A percentile compares a stretch with the other conserved stretches of the same genome.
Conservation (phyloP, 148 eudicot genomes). For the Amaranthus palmeri region DNA sequence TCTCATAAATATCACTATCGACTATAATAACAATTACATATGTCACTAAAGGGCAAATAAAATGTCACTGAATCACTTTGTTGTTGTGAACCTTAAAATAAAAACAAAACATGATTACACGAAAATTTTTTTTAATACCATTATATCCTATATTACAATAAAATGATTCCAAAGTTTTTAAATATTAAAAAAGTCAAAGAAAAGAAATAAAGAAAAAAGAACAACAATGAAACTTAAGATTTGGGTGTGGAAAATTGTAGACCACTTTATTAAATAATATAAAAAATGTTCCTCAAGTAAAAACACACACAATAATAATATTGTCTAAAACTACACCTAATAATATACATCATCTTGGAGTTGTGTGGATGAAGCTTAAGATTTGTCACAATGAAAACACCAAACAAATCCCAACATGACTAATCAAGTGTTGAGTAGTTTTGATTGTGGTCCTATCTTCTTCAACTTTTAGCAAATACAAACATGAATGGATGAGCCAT, state of each 20-base stretch:
- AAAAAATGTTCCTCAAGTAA: neutral
- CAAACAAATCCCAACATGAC: neutral
- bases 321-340: neutral
- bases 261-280: neutral
- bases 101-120: too few species aligned
- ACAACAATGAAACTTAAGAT: neutral
- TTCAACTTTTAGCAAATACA: constrained; percentile 4
- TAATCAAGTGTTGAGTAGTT: neutral
- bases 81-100: too few species aligned
- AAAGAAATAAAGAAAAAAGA: neutral
- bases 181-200: neutral
- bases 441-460: neutral
- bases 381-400: constrained; percentile 2
- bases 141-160: too few species aligned
- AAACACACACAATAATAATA: neutral
- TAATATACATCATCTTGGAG: too few species aligned
- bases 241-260: neutral
- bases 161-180: neutral
- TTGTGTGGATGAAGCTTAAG: neutral
- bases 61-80: too few species aligned
- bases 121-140: too few species aligned
- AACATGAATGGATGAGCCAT: constrained; percentile 8
- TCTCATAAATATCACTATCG: too few species aligned
- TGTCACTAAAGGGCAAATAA: too few species aligned
- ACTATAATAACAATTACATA: too few species aligned